These are phyloP conservation scores for Coemansia sp. DNA, from an alignment of 192 early-diverging fungal genomes.

Conservation along the genomic window DNA sequence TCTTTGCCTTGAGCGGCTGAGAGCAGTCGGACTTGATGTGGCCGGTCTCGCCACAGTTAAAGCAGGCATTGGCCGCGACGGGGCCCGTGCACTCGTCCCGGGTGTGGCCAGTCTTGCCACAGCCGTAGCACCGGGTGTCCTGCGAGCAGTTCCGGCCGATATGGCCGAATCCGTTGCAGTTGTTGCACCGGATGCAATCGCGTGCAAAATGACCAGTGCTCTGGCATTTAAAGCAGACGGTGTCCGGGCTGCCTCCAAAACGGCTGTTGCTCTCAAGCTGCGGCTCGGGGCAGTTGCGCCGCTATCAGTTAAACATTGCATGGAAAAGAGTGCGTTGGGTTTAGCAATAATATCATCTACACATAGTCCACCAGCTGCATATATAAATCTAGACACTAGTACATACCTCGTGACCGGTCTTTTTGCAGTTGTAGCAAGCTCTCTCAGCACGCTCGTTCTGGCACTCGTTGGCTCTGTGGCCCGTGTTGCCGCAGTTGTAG, in stretches of 20 bases:
- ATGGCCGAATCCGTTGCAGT: constrained; percentile 55
- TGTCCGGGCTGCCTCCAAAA: constrained; percentile 17
- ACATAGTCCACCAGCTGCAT: neutral
- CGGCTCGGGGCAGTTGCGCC: constrained; percentile 49
- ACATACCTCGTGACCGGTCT: constrained; percentile 51
- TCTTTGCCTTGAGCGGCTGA: constrained; percentile 24
- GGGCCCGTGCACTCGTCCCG: constrained; percentile 42
- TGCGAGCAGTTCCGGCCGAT: constrained; percentile 38
- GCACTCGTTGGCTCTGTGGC: constrained; percentile 55
- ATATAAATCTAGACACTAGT: neutral
- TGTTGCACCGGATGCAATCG: constrained; percentile 50
- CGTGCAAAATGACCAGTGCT: constrained; percentile 45
- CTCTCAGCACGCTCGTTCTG: constrained; percentile 24
- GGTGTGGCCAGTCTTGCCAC: constrained; percentile 56
- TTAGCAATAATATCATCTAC: neutral
- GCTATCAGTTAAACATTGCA: constrained; percentile 12
- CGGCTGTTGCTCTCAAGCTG: neutral
- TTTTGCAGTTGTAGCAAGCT: constrained; percentile 52
- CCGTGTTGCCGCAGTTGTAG: constrained; percentile 57
- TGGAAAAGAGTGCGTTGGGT: neutral
- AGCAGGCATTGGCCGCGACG: constrained; percentile 33
- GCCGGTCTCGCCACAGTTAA: constrained; percentile 55
- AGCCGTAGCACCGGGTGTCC: constrained; percentile 51
- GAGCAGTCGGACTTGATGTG: constrained; percentile 52
- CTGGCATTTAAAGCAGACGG: constrained; percentile 47